Evolutionary conservation across 352 stramenopile genomes (phyloP).

Genomic region (Globisporangium perplexum): DNA sequence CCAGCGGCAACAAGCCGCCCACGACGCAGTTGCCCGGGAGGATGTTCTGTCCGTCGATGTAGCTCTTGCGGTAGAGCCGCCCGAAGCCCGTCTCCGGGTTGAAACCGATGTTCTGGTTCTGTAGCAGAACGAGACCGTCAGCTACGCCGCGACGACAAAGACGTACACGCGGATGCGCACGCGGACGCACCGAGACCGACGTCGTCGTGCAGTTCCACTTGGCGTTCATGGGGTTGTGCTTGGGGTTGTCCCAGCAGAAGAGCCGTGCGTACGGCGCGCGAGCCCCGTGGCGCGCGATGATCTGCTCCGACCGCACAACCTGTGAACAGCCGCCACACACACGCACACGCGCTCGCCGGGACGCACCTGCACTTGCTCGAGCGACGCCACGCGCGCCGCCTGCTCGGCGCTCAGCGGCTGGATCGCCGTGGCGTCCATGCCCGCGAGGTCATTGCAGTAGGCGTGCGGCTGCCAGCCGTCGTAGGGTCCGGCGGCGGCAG

Average conservation of each 20-base stretch:
- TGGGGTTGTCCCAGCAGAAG: constrained; percentile 71
- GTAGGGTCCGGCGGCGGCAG: constrained; percentile 49
- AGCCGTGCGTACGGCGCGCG: constrained; percentile 65
- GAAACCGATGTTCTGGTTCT: constrained; percentile 73
- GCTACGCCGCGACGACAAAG: too few species aligned
- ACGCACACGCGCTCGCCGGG: background rate
- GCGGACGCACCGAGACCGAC: constrained; percentile 61
- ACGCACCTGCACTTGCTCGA: constrained; percentile 72
- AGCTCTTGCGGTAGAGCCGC: constrained; percentile 74
- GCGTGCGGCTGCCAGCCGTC: constrained; percentile 74
- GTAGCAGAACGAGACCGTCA: background rate
- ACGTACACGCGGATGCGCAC: background rate
- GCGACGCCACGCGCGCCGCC: constrained; percentile 47
- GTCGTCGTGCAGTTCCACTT: constrained; percentile 69
- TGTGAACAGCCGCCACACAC: background rate
- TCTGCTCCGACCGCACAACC: constrained; percentile 10
- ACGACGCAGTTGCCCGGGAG: constrained; percentile 69
- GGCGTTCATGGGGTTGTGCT: constrained; percentile 68
- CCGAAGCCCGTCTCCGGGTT: constrained; percentile 49
- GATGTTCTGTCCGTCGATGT: constrained; percentile 72
- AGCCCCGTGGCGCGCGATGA: constrained; percentile 73
- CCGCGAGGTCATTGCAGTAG: constrained; percentile 73
- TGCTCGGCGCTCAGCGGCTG: constrained; percentile 53
- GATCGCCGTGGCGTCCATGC: constrained; percentile 57
- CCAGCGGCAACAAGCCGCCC: constrained; percentile 61